phyloP scores from a whole-genome alignment of 192 early-diverging fungal species.

The Backusella mclennaniae region DNA sequence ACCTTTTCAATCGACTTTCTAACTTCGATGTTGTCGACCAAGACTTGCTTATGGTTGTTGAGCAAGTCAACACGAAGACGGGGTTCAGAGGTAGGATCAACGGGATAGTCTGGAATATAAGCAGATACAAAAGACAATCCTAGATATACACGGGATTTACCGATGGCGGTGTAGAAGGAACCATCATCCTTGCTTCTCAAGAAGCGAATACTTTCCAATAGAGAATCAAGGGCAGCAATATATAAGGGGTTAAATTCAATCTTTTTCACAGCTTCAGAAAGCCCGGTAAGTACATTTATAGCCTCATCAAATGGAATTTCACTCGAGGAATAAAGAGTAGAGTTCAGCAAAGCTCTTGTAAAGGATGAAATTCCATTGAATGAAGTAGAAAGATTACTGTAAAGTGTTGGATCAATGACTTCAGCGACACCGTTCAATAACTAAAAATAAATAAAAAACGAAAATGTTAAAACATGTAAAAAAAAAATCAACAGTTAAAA shows the following conservation, averaged over 20 bases:
- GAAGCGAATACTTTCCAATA: constrained; percentile 16
- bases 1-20: constrained; percentile 52
- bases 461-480: not conserved
- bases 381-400: not conserved
- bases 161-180: constrained; percentile 35
- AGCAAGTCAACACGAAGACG: constrained; percentile 65
- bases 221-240: constrained; percentile 11
- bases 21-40: constrained; percentile 59
- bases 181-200: constrained; percentile 2
- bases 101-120: constrained; percentile 77
- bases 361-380: constrained; percentile 12
- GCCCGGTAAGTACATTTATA: not conserved
- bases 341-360: not conserved
- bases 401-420: not conserved
- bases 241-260: constrained; percentile 9
- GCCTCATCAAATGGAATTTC: not conserved
- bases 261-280: constrained; percentile 1
- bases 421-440: constrained; percentile 16
- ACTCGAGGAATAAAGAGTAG: constrained; percentile 12
- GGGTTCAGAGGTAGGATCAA: constrained; percentile 83
- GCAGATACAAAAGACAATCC: constrained; percentile 60
- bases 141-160: constrained; percentile 57
- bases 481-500: not conserved
- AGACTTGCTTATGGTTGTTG: constrained; percentile 44
- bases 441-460: constrained; percentile 10